Evolutionary conservation across 768 basidiomycete genomes (phyloP), one percentile per base, ranked within the genome.

Genomic region (Clitopilus passeckerianus): DNA sequence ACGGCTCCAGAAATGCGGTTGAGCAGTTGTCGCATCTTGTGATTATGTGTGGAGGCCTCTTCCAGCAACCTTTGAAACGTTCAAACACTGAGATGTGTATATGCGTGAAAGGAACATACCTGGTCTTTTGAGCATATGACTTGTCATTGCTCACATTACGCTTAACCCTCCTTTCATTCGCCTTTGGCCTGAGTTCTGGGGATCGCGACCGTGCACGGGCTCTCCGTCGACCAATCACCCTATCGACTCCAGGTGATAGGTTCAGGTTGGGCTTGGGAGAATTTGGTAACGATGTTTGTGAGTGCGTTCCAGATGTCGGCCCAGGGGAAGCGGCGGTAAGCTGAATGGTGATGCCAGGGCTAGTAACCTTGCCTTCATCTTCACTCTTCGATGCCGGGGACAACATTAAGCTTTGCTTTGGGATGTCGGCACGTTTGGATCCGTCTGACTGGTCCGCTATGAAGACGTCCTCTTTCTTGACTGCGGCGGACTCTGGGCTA

Each of bases 11-110:
- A 83, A 57, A 90, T 78, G 58, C 83, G 82, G 64, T 90, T 86
- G 24, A 91, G 74, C 24, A 89, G 75, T 64, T 89, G 86, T 34
- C 90, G 82, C 37, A 87, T 83, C 57, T 84, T 77, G 59, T 84
- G 79, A 61, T 93, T 93, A 65, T 89, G 85, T 12, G 76, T 70
- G 56, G 75, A 74, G 10, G 82, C 71, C 54, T 86, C 82, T 56
- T 86, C 83, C 27, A 93, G 72, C 15, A 87, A 73, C 58, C 90
- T 91, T 58, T 24, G 41, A 54, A 24, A 41, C 61, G 24, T 57
- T 34, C 12, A 30, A 58, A 16, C n/a, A 7, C 30, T 50, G 35
- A 37, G 6, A 50, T 20, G 34, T 23, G 24, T 18, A 50, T 18
- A 60, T 37, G 44, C 46, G 46, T n/a, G 33, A 18, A 18, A 5